Percentiles rank a stretch among this genome's conserved stretches.
phyloP scores from a whole-genome alignment of 345 rosid genomes.

The Fremontodendron californicum region DNA sequence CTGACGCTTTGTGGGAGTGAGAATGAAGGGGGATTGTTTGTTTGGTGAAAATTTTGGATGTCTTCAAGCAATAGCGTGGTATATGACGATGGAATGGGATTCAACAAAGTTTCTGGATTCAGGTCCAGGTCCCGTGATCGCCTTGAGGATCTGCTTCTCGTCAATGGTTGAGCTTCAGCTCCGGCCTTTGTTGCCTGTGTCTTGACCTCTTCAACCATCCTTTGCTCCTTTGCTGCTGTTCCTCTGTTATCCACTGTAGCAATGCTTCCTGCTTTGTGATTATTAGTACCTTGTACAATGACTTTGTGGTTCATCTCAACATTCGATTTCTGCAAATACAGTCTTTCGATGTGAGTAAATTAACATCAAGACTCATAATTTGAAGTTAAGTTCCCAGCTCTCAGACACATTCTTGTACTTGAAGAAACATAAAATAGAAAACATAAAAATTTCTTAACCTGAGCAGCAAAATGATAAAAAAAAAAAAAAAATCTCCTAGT shows the following conservation, averaged over 20 bases:
- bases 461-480: background rate
- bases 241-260: slow-evolving; percentile 18
- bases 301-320: slow-evolving; percentile 26
- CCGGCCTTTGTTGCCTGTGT: slow-evolving; percentile 18
- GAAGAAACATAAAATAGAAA: too few relatives aligned
- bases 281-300: slow-evolving; percentile 27
- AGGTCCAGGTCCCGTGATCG: slow-evolving; percentile 64
- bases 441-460: background rate
- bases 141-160: slow-evolving; percentile 74
- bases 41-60: slow-evolving; percentile 89
- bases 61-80: slow-evolving; percentile 74
- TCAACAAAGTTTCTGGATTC: slow-evolving; percentile 50
- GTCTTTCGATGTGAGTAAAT: background rate
- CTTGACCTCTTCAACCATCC: slow-evolving; percentile 33
- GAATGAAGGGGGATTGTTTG: slow-evolving; percentile 34
- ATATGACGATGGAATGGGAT: slow-evolving; percentile 61
- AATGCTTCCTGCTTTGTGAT: slow-evolving; percentile 25
- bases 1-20: slow-evolving; percentile 62
- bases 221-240: slow-evolving; percentile 34
- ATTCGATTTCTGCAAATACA: slow-evolving; percentile 33
- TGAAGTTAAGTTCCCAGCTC: background rate
- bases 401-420: background rate
- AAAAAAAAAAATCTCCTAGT: background rate
- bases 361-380: background rate
- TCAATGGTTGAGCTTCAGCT: slow-evolving; percentile 43